phyloP scores from a whole-genome alignment of 2,329 filamentous ascomycete species.

The Sporothrix variecibatus region DNA sequence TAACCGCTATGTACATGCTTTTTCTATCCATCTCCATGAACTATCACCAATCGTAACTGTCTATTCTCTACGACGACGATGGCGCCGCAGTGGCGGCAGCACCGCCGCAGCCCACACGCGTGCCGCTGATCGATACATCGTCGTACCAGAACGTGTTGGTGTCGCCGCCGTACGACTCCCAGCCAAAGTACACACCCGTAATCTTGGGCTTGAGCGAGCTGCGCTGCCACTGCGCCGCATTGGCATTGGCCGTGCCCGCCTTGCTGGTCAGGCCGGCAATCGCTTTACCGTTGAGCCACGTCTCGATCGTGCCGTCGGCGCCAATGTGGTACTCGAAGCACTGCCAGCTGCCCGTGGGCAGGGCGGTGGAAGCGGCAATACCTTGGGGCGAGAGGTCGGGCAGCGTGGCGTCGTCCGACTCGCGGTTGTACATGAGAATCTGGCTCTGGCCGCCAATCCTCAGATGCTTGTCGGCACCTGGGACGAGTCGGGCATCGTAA shows the following conservation, averaged over 20 bases:
- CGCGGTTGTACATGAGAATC: conserved; percentile 66
- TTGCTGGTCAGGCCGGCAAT: conserved; percentile 55
- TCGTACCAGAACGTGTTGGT: conserved; percentile 66
- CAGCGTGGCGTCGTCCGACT: conserved; percentile 62
- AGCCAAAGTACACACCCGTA: conserved; percentile 61
- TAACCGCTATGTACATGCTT: not conserved
- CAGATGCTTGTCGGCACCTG: conserved; percentile 59
- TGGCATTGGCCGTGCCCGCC: conserved; percentile 50
- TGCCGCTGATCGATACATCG: conserved; percentile 54
- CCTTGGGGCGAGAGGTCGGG: conserved; percentile 62
- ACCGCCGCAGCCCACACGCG: conserved; percentile 49
- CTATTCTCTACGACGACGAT: no score
- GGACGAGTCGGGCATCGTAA: conserved; percentile 62
- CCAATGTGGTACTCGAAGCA: conserved; percentile 65
- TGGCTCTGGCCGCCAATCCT: conserved; percentile 62
- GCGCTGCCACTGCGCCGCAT: conserved; percentile 56
- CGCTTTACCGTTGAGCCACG: conserved; percentile 57
- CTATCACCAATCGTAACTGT: not conserved
- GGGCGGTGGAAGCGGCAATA: conserved; percentile 54
- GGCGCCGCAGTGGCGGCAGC: not conserved
- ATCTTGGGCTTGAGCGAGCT: conserved; percentile 53
- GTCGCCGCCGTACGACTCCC: conserved; percentile 64
- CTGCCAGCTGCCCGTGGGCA: conserved; percentile 55
- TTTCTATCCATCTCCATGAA: not conserved
- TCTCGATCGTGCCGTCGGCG: conserved; percentile 60